Evolutionary conservation across 495 filamentous ascomycete species (phyloP).

Genomic region (Penicillium egyptiacum): DNA sequence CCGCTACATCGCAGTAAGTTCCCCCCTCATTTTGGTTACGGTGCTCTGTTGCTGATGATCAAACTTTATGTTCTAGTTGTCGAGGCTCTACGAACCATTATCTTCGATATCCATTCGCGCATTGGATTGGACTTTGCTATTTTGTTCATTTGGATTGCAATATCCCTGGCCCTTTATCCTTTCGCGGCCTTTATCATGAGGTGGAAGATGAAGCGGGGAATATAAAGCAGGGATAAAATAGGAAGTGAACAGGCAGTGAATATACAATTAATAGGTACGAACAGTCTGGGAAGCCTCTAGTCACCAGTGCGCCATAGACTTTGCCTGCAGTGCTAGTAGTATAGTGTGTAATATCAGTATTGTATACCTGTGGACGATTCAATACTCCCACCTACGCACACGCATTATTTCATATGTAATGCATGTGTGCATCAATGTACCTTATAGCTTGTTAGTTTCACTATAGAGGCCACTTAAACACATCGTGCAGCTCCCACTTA

Average conservation of each 20-base stretch:
- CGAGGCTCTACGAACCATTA: slow-evolving; percentile 58
- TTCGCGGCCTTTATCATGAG: slow-evolving; percentile 58
- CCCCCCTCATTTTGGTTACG: neutral
- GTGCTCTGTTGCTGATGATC: neutral
- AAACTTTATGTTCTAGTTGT: slow-evolving; percentile 47
- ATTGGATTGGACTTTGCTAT: slow-evolving; percentile 67
- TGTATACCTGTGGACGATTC: too few species aligned
- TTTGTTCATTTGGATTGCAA: slow-evolving; percentile 58
- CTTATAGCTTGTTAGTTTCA: too few species aligned
- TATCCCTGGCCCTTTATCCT: slow-evolving; percentile 60
- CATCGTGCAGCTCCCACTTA: too few species aligned
- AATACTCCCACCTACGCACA: too few species aligned
- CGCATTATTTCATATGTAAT: too few species aligned
- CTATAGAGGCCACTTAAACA: too few species aligned
- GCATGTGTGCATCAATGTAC: too few species aligned
- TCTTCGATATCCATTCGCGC: slow-evolving; percentile 62
- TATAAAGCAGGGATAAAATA: neutral
- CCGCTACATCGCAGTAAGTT: slow-evolving; percentile 62
- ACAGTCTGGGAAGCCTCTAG: neutral
- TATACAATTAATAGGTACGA: neutral
- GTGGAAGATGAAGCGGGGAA: slow-evolving; percentile 53
- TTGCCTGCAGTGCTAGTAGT: too few species aligned
- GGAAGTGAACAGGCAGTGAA: neutral
- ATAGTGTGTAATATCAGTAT: too few species aligned
- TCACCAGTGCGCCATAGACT: too few species aligned